A percentile compares a stretch with the other conserved stretches of the same genome.
phyloP scores from a whole-genome alignment of 345 rosid species.

The Citrus medica region DNA sequence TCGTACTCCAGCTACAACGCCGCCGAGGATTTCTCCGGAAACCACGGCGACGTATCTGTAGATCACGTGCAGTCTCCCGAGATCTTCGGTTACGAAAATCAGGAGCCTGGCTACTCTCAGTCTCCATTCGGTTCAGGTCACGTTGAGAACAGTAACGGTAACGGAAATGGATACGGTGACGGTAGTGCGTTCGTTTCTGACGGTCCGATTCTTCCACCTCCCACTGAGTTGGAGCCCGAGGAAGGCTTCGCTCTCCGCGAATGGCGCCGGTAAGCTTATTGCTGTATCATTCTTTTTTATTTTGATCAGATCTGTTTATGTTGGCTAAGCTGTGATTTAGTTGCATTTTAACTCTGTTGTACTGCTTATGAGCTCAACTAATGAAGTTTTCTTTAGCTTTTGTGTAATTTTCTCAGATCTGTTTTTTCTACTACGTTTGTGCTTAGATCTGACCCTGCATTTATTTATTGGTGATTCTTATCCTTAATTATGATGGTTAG shows the following conservation, averaged over 20 bases:
- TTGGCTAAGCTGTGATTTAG: not conserved
- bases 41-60: slow-evolving; percentile 33
- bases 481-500: not conserved
- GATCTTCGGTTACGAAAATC: slow-evolving; percentile 47
- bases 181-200: slow-evolving; percentile 45
- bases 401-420: slow-evolving; percentile 23
- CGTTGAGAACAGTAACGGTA: slow-evolving; percentile 55
- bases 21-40: slow-evolving; percentile 25
- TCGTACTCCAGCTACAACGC: slow-evolving; percentile 47
- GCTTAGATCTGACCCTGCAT: slow-evolving; percentile 25
- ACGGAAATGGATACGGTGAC: slow-evolving; percentile 42
- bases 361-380: not conserved
- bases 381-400: not conserved
- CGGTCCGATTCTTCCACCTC: slow-evolving; percentile 76
- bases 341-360: not conserved
- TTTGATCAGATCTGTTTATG: not conserved
- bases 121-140: slow-evolving; percentile 46
- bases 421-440: slow-evolving; percentile 1
- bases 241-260: slow-evolving; percentile 68
- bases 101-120: slow-evolving; percentile 39
- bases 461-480: not conserved
- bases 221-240: slow-evolving; percentile 58
- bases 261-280: slow-evolving; percentile 69
- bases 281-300: not conserved
- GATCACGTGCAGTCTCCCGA: slow-evolving; percentile 18